These are phyloP conservation scores for Sphagnum tenellum DNA, from an alignment of 225 moss, liverwort and hornwort genomes.

Conservation along the genomic window DNA sequence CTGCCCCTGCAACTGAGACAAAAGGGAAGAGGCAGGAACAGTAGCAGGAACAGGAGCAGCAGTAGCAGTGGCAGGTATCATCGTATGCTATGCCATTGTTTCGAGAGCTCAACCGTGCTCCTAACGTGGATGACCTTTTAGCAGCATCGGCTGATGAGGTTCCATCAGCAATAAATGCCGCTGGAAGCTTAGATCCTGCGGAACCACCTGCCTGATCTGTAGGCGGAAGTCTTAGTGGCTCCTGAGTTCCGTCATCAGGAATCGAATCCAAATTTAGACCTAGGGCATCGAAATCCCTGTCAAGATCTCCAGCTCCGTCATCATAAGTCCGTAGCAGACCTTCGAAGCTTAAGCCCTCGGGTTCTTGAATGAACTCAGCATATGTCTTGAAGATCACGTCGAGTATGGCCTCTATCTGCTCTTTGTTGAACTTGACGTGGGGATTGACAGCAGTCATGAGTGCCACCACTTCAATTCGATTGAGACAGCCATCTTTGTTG, in stretches of 20 bases:
- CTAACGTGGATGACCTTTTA: constrained; percentile 58
- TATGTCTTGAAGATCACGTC: constrained; percentile 95
- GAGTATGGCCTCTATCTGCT: constrained; percentile 92
- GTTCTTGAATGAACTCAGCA: constrained; percentile 76
- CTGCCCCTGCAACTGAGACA: too few relatives aligned
- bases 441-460: constrained; percentile 95
- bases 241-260: too few relatives aligned
- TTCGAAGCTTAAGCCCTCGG: constrained; percentile 76
- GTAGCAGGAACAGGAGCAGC: too few relatives aligned
- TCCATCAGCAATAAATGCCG: constrained; percentile 34
- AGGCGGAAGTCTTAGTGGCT: constrained; percentile 1
- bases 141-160: constrained; percentile 34
- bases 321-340: constrained; percentile 87
- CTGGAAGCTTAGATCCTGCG: background rate
- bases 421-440: constrained; percentile 86
- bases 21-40: too few relatives aligned
- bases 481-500: constrained; percentile 85
- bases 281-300: constrained; percentile 86
- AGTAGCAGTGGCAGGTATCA: constrained; percentile 52
- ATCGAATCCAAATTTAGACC: constrained; percentile 37
- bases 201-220: background rate
- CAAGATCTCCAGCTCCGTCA: constrained; percentile 96
- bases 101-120: constrained; percentile 74
- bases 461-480: constrained; percentile 81
- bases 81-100: constrained; percentile 74